Conservation (phyloP, 2,329 filamentous ascomycete genomes). For the Didymosphaeria variabile region DNA sequence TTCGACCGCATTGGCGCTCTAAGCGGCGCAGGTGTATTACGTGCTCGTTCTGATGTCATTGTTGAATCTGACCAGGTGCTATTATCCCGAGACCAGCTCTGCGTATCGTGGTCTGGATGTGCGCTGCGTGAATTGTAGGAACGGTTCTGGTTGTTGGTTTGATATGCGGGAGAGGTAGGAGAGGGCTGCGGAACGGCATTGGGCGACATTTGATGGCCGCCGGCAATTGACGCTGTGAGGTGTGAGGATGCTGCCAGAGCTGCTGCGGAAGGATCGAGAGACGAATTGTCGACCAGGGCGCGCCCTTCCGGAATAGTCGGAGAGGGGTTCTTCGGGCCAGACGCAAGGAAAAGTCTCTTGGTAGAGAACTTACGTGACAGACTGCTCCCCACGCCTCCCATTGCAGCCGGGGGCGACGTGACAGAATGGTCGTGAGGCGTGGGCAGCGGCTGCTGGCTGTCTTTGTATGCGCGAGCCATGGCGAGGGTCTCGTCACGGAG, state of each 20-base stretch:
- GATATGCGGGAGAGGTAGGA: constrained; percentile 61
- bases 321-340: constrained; percentile 60
- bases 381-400: constrained; percentile 53
- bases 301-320: constrained; percentile 59
- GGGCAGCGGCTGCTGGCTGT: constrained; percentile 87
- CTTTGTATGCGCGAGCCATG: constrained; percentile 88
- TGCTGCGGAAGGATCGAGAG: constrained; percentile 60
- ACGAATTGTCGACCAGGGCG: constrained; percentile 52
- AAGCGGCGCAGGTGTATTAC: constrained; percentile 45
- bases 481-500: constrained; percentile 92
- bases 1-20: constrained; percentile 43
- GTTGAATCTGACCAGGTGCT: constrained; percentile 43
- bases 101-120: constrained; percentile 44
- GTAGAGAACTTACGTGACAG: constrained; percentile 63
- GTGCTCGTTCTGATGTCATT: constrained; percentile 37
- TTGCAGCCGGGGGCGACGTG: constrained; percentile 45
- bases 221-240: constrained; percentile 59
- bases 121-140: constrained; percentile 40
- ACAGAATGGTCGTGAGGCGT: constrained; percentile 53
- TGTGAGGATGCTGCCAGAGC: constrained; percentile 61
- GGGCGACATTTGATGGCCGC: constrained; percentile 51
- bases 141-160: constrained; percentile 36
- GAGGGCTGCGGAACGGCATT: constrained; percentile 56
- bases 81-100: constrained; percentile 41
- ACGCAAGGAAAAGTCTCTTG: constrained; percentile 61